Conservation (phyloP, 345 rosid genomes). For the Aurinia saxatilis region DNA sequence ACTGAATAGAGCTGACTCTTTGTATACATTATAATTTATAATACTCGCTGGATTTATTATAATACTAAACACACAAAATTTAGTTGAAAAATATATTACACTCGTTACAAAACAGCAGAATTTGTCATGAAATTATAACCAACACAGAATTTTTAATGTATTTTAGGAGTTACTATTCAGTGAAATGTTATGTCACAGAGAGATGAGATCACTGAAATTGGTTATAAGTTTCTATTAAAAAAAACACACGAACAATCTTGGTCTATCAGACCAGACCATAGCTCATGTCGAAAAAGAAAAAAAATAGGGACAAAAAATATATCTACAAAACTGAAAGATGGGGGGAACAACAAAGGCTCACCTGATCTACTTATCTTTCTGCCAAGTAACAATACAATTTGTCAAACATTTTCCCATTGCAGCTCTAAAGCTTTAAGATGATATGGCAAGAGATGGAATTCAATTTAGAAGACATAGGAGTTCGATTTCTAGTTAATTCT, state of each 20-base stretch:
- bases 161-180: too few species aligned
- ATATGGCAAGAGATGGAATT: background rate
- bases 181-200: background rate
- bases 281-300: background rate
- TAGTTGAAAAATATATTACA: too few species aligned
- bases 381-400: background rate
- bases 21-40: too few species aligned
- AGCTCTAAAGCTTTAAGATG: background rate
- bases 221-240: background rate
- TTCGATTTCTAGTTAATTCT: conserved; percentile 2
- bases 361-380: background rate
- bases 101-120: too few species aligned
- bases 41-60: too few species aligned
- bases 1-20: too few species aligned
- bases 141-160: too few species aligned
- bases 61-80: too few species aligned
- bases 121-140: too few species aligned
- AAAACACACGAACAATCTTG: background rate
- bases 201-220: background rate
- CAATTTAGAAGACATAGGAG: background rate
- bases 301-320: conserved; percentile 3
- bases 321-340: conserved; percentile 14
- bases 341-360: background rate
- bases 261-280: background rate
- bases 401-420: background rate